phyloP scores from a whole-genome alignment of 2,329 filamentous ascomycete genomes.

The Diaporthe nobilis region DNA sequence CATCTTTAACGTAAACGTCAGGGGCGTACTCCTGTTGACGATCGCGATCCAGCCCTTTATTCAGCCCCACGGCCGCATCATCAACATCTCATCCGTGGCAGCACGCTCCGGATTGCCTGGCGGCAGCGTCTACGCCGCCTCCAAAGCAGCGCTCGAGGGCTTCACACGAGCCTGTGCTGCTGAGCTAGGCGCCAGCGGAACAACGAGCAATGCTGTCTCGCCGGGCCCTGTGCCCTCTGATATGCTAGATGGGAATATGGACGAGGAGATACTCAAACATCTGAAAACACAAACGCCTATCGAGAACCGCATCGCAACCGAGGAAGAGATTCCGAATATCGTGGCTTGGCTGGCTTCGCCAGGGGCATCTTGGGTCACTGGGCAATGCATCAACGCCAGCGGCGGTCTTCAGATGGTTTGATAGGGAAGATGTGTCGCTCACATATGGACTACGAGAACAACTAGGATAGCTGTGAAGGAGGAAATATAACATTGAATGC shows the following conservation, averaged over 20 bases:
- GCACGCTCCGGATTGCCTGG: constrained; percentile 60
- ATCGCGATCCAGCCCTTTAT: constrained; percentile 68
- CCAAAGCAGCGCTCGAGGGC: constrained; percentile 73
- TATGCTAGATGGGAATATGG: constrained; percentile 52
- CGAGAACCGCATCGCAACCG: constrained; percentile 63
- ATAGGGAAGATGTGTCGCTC: background rate
- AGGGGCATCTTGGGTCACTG: constrained; percentile 64
- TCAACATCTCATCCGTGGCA: constrained; percentile 72
- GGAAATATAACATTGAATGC: background rate
- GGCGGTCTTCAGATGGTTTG: constrained; percentile 55
- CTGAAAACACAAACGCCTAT: constrained; percentile 66
- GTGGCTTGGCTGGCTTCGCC: constrained; percentile 68
- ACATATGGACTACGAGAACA: background rate
- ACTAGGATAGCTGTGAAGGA: too few relatives aligned
- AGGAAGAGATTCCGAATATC: constrained; percentile 68
- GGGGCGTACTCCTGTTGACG: constrained; percentile 68
- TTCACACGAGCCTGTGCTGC: constrained; percentile 71
- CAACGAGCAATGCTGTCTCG: constrained; percentile 73
- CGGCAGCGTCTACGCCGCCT: constrained; percentile 66
- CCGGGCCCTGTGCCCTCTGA: constrained; percentile 72
- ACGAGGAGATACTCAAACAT: constrained; percentile 64
- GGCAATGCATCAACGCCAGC: constrained; percentile 69
- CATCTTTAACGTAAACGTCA: constrained; percentile 71
- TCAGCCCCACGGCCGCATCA: constrained; percentile 61
- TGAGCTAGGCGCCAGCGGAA: constrained; percentile 69